Conservation (phyloP, 1,139 yeast genomes). For the Protomyces macrosporus region DNA sequence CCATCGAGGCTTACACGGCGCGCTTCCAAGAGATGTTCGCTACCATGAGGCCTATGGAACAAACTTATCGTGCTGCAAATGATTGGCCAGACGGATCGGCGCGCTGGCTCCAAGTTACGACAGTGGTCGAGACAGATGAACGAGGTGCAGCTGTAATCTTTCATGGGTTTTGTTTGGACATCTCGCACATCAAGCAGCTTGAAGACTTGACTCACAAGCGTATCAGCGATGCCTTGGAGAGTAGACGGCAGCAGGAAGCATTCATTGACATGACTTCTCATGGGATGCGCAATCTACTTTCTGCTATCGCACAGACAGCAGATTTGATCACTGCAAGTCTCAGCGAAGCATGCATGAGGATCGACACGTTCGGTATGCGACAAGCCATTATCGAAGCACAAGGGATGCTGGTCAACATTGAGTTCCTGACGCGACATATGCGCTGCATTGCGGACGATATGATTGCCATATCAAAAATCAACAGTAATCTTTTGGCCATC, state of each 20-base stretch:
- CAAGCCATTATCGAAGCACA: neutral
- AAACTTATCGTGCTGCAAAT: neutral
- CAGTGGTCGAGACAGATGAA: conserved; percentile 24
- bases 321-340: conserved; percentile 16
- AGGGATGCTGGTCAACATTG: conserved; percentile 25
- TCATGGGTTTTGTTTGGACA: conserved; percentile 30
- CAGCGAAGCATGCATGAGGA: neutral
- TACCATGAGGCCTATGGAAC: neutral
- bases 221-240: conserved; percentile 31
- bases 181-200: conserved; percentile 30
- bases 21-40: neutral
- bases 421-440: conserved; percentile 32
- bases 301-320: conserved; percentile 27
- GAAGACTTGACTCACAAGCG: conserved; percentile 31
- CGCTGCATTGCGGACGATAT: conserved; percentile 31
- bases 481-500: conserved; percentile 31
- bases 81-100: neutral
- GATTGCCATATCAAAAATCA: conserved; percentile 30
- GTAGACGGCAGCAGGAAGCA: conserved; percentile 31
- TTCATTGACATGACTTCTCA: conserved; percentile 32
- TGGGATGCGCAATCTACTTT: conserved; percentile 32
- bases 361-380: neutral
- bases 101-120: neutral
- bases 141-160: conserved; percentile 21
- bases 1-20: neutral